Conservation (phyloP, 192 early-diverging fungal genomes). For the Endogone sp. region DNA sequence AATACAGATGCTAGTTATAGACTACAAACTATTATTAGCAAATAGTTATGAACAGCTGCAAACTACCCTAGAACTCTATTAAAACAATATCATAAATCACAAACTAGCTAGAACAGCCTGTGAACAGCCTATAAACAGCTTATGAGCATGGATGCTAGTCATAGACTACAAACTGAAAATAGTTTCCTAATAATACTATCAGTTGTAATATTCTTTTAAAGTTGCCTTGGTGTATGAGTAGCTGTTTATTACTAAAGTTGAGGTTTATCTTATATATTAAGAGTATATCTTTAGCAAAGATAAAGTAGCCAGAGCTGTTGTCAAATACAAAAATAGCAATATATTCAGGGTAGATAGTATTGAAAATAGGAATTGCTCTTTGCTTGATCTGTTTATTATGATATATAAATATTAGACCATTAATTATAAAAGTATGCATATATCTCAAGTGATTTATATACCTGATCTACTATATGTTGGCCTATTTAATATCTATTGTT, state of each 20-base stretch:
- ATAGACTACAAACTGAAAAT: no score
- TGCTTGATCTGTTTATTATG: slow-evolving; percentile 8
- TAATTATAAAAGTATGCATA: no score
- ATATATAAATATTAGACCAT: no score
- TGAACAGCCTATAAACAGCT: no score
- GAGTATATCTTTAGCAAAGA: slow-evolving; percentile 7
- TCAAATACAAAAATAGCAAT: slow-evolving; percentile 25
- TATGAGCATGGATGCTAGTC: no score
- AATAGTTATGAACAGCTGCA: no score
- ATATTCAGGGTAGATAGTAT: neutral
- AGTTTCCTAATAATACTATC: neutral
- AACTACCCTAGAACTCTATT: no score
- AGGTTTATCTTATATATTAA: slow-evolving; percentile 13
- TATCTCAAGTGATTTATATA: no score
- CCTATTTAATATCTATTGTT: slow-evolving; percentile 16
- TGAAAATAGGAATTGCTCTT: slow-evolving; percentile 14
- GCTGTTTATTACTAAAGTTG: slow-evolving; percentile 5
- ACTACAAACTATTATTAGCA: no score
- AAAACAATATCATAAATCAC: no score
- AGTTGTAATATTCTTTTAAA: slow-evolving; percentile 1
- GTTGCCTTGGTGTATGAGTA: slow-evolving; percentile 3
- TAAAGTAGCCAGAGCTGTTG: slow-evolving; percentile 7
- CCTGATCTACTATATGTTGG: slow-evolving; percentile 6
- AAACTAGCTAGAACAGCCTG: no score
- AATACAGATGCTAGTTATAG: no score